A percentile compares a stretch with the other conserved stretches of the same genome.
Evolutionary conservation across 495 filamentous ascomycete species (phyloP).

Genomic region (Aspergillus steynii): DNA sequence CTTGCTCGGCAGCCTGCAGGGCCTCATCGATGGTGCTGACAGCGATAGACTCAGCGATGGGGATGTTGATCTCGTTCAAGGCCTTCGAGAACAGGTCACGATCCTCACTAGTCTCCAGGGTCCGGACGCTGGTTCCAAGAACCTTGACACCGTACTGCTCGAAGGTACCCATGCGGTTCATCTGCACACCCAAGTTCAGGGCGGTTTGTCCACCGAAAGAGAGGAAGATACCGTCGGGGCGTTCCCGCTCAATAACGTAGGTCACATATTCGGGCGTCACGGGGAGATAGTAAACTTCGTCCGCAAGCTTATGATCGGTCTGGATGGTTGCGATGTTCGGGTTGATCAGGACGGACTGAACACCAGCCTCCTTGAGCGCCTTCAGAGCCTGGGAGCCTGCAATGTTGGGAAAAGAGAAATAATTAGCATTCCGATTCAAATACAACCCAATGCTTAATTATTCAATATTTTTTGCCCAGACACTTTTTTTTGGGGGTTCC

Average conservation of each 20-base stretch:
- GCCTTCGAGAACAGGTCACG: constrained; percentile 94
- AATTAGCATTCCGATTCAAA: neutral
- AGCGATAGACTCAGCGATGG: constrained; percentile 94
- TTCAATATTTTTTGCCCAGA: neutral
- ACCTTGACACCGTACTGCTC: constrained; percentile 87
- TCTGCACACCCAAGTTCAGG: constrained; percentile 88
- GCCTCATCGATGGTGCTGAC: constrained; percentile 86
- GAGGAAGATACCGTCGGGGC: constrained; percentile 93
- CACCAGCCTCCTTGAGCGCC: constrained; percentile 93
- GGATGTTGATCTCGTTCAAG: constrained; percentile 98
- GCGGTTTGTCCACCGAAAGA: constrained; percentile 98
- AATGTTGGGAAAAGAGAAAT: constrained; percentile 68
- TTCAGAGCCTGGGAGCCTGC: constrained; percentile 68
- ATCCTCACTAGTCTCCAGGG: constrained; percentile 97
- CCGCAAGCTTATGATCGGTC: constrained; percentile 90
- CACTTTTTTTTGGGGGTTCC: neutral
- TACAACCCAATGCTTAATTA: neutral
- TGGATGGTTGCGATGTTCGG: constrained; percentile 99
- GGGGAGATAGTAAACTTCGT: constrained; percentile 98
- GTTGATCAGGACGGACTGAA: constrained; percentile 94
- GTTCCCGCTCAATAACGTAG: constrained; percentile 93
- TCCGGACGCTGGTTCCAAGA: constrained; percentile 95
- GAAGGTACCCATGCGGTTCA: constrained; percentile 81
- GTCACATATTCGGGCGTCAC: constrained; percentile 94
- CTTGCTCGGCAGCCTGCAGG: constrained; percentile 78